Evolutionary conservation across 805 yeast genomes (phyloP).

Genomic region (Yamadazyma takamatsuzukensis): DNA sequence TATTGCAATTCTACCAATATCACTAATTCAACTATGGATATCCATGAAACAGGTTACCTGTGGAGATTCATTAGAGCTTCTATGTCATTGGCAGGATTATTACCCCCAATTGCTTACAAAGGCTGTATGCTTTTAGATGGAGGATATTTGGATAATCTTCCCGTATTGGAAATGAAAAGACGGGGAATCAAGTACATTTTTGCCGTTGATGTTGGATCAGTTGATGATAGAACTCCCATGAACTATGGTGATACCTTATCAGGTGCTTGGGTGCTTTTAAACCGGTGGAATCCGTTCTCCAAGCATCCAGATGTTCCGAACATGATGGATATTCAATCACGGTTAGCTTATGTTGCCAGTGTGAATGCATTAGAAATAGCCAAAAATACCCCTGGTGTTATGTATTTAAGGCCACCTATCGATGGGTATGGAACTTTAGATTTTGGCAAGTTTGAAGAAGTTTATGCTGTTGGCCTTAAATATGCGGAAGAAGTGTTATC

Average conservation of each 20-base stretch:
- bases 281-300: constrained; percentile 88
- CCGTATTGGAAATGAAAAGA: constrained; percentile 87
- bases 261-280: constrained; percentile 86
- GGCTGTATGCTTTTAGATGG: constrained; percentile 96
- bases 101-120: constrained; percentile 84
- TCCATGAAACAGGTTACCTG: constrained; percentile 87
- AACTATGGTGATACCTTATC: constrained; percentile 88
- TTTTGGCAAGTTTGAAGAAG: constrained; percentile 88
- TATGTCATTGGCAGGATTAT: constrained; percentile 90
- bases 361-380: constrained; percentile 91
- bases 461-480: constrained; percentile 71
- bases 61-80: constrained; percentile 96
- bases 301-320: constrained; percentile 84
- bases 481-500: constrained; percentile 63
- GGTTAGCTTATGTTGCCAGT: constrained; percentile 91
- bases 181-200: constrained; percentile 83
- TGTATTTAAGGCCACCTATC: constrained; percentile 90
- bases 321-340: constrained; percentile 90
- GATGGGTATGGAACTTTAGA: constrained; percentile 90
- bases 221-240: constrained; percentile 88
- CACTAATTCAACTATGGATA: constrained; percentile 92
- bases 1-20: constrained; percentile 92
- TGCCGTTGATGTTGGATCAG: constrained; percentile 95
- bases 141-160: constrained; percentile 90
- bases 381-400: constrained; percentile 76